Base-by-base conservation (phyloP, 2,329 filamentous ascomycete species). In the Botrytis porri region DNA sequence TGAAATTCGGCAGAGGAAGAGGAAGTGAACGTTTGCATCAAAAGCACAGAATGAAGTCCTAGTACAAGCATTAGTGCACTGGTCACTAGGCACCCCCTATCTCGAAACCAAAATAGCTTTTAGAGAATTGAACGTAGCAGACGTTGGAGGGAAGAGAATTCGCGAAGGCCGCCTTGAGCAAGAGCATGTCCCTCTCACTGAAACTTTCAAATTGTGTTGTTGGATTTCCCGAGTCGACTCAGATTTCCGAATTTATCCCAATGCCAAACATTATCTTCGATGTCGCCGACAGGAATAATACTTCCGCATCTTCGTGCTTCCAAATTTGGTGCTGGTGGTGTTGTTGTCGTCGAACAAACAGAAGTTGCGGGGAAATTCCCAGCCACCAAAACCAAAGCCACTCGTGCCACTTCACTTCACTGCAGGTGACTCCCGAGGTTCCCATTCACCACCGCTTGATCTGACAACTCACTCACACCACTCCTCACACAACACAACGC, bases 391-490 rank as follows among this genome's bases (percentile, higher is more conserved):
- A n/a, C 7, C 37, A 63, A 63, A 43, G 37, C 61, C 39, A 20
- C 25, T 43, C 60, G n/a, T 41, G n/a, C 61, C 61, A 63, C 61
- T 63, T 29, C 25, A 63, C 37, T 62, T n/a, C 61, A 29, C 37
- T 63, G n/a, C n/a, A n/a, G n/a, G n/a, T n/a, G 48, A 54, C 48
- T n/a, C 5, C 48, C 48, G 48, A 54, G 48, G 25, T 54, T 6
- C 39, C 25, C 60, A 62, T 12, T n/a, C 61, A 20, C 39, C 60
- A 41, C 35, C 61, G 22, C 61, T 63, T 32, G 14, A 43, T 63
- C 37, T 63, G 61, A 29, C 61, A 63, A 43, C 61, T 29, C 51
- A 54, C 51, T 54, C 51, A 63, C 61, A 63, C 61, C 39, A 63
- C 61, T 63, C 61, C 37, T 43, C 61, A 63, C 60, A 41, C 60